Conservation (phyloP, 2,329 filamentous ascomycete species). For the Beauveria scarabaeidicola region DNA sequence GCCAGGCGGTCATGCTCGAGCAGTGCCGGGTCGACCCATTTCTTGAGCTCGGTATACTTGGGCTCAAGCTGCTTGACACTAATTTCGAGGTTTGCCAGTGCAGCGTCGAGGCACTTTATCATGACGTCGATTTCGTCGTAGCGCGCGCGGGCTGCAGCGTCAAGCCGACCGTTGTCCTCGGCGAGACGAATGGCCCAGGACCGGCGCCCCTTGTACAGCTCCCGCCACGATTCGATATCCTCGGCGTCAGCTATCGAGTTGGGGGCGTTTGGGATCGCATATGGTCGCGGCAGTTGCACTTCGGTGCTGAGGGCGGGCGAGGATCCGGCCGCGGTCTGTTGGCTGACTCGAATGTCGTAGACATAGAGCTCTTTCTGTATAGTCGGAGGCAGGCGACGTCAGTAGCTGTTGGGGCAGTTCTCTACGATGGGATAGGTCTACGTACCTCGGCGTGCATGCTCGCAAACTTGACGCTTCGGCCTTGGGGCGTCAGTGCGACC, state of each 20-base stretch:
- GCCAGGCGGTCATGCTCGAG: constrained; percentile 59
- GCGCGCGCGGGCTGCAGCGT: constrained; percentile 52
- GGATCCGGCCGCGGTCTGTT: constrained; percentile 41
- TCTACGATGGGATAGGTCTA: constrained; percentile 11
- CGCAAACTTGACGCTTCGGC: constrained; percentile 75
- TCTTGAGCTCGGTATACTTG: constrained; percentile 61
- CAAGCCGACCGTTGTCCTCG: constrained; percentile 60
- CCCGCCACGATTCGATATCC: constrained; percentile 79
- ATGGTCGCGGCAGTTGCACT: constrained; percentile 43
- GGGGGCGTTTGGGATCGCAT: constrained; percentile 58
- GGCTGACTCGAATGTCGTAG: constrained; percentile 73
- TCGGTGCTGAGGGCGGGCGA: constrained; percentile 38
- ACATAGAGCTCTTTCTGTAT: constrained; percentile 82
- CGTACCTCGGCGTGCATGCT: constrained; percentile 70
- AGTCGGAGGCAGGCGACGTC: constrained; percentile 2
- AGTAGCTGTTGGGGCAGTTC: not conserved
- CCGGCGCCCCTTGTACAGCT: constrained; percentile 71
- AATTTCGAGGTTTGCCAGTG: constrained; percentile 73
- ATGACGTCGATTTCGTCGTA: constrained; percentile 70
- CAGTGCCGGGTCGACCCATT: constrained; percentile 60
- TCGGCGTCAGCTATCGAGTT: constrained; percentile 74
- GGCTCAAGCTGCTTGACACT: constrained; percentile 65
- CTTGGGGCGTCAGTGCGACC: constrained; percentile 77
- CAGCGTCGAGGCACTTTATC: constrained; percentile 71
- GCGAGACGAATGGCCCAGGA: constrained; percentile 69